Conservation (phyloP, 1,284 basidiomycete species). For the Cryptococcus sp. region DNA sequence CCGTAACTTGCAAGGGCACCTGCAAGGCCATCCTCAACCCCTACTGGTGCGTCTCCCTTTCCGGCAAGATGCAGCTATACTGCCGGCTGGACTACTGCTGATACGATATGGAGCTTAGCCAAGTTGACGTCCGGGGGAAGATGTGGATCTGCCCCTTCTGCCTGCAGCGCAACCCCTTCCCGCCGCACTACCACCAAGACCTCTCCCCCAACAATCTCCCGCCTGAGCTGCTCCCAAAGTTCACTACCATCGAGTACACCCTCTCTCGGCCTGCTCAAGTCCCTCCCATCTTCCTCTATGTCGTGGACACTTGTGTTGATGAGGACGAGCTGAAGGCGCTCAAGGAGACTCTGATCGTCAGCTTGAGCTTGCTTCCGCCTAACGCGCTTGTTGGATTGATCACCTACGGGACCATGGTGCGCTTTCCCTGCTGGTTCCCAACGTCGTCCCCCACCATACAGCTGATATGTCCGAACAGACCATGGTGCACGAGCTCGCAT, state of each 20-base stretch:
- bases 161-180: conserved; percentile 92
- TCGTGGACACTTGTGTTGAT: conserved; percentile 96
- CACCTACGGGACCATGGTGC: conserved; percentile 95
- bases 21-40: conserved; percentile 97
- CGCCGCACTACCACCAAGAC: conserved; percentile 93
- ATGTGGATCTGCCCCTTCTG: conserved; percentile 99
- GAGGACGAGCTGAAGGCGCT: conserved; percentile 94
- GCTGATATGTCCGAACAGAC: conserved; percentile 56
- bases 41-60: conserved; percentile 67
- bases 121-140: conserved; percentile 97
- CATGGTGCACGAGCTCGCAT: conserved; percentile 98
- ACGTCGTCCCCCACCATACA: background rate
- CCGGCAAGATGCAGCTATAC: background rate
- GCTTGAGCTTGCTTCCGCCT: conserved; percentile 85
- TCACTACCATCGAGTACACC: conserved; percentile 99
- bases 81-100: background rate
- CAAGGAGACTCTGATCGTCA: conserved; percentile 87
- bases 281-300: conserved; percentile 94
- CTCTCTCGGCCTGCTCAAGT: conserved; percentile 85
- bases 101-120: conserved; percentile 56
- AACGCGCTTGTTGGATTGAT: conserved; percentile 93
- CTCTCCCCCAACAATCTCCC: conserved; percentile 96
- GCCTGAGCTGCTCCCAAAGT: conserved; percentile 92
- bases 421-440: conserved; percentile 2
- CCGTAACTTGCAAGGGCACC: conserved; percentile 95